Evolutionary conservation across 78 protist genomes (phyloP), one percentile per base, ranked within the genome.

Genomic region (Emiliania huxleyi): DNA sequence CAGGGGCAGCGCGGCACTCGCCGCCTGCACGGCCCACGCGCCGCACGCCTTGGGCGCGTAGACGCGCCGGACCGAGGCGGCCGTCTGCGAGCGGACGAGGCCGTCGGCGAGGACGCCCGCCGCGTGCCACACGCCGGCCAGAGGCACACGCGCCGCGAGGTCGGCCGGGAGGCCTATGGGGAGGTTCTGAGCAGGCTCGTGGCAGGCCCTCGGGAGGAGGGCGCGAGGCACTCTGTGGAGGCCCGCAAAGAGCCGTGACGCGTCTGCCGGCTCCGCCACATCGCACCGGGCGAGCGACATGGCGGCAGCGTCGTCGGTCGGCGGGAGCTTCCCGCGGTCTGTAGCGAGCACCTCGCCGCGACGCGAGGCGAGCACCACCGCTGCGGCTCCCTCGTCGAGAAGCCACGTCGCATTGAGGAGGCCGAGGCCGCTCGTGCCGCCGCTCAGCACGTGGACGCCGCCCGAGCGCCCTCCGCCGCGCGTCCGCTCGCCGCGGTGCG

Each of bases 81-180:
- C 45, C n/a, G 18, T 12, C 87, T 23, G 87, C 49, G 11, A 11
- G 35, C 25, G 23, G 23, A 79, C 40, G 19, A 4, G n/a, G 35
- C 49, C 87, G 87, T 79, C 87, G 29, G 35, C 49, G 0, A 79
- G 49, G 23, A 42, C 87, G 48, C 87, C 87, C 23, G 87, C 87
- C 49, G 46, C 43, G 48, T 79, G 87, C 49, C 45, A 42, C 49
- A 79, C 87, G 44, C 92, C 92, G 6, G 55, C 55, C 43, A 56
- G 35, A 2, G 69, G 69, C 35, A n/a, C n/a, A n/a, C n/a, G n/a
- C n/a, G n/a, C n/a, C n/a, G n/a, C n/a, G n/a, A n/a, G n/a, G n/a
- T n/a, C n/a, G n/a, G n/a, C n/a, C n/a, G n/a, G n/a, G n/a, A n/a
- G n/a, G n/a, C n/a, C n/a, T n/a, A n/a, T n/a, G n/a, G n/a, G n/a